Base-by-base conservation (phyloP, 2,329 filamentous ascomycete species). In the Aspergillus costaricaensis region DNA sequence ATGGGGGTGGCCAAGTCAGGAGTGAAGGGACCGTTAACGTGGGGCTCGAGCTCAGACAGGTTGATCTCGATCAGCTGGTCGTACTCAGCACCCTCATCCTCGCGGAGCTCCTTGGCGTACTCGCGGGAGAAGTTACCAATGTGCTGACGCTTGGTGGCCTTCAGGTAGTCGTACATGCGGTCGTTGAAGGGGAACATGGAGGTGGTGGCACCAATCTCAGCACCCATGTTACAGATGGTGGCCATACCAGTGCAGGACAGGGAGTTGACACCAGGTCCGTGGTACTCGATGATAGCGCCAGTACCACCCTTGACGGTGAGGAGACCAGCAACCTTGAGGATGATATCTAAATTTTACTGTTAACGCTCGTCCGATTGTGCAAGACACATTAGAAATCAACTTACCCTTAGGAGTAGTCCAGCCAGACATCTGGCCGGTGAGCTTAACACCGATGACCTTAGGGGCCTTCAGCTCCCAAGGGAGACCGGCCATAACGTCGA, bases 381-480 rank as follows among this genome's bases (percentile, higher is more conserved):
- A 14, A 25, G 10, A n/a, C 12, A 17, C 2, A n/a, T 15, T 2
- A 27, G 10, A 27, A 12, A 9, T 12, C 12, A 19, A 80, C 84
- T 70, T 82, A 92, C 90, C 91, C 85, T 99, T 98, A 59, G 95
- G 91, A 58, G 93, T 79, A 68, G 92, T 91, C 95, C 95, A 99
- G 79, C 94, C 94, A 72, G 85, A 91, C 74, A 99, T 75, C 79
- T 91, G 72, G 69, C 95, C 95, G 69, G 93, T 97, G 61, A 99
- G 89, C 82, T 91, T 96, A 59, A 99, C 90, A 86, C 95, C 95
- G 75, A 98, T 96, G 64, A 96, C 83, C 82, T 97, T 97, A 65
- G 95, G 95, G 62, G 95, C 94, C 86, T 98, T 98, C 72, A 99
- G 83, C 80, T 99, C 95, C 95, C 95, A 98, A 62, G 94, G 94